Evolutionary conservation across 495 filamentous ascomycete genomes (phyloP).

Genomic region (Podospora anserina): DNA sequence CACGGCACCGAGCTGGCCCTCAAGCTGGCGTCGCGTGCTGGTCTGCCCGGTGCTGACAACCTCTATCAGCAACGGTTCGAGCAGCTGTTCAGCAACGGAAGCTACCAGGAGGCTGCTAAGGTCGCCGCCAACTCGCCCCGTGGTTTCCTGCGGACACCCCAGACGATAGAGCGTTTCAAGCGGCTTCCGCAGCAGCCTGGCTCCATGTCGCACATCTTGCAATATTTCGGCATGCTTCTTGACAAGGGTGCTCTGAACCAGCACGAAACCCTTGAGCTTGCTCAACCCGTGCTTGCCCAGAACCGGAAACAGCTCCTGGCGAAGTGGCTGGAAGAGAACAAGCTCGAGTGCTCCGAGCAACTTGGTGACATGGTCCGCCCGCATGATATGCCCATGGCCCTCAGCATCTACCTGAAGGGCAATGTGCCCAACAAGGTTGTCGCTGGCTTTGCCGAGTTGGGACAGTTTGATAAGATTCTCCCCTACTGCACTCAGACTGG

Average conservation of each 20-base stretch:
- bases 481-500: constrained; percentile 78
- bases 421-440: constrained; percentile 89
- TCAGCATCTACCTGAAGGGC: constrained; percentile 81
- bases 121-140: constrained; percentile 93
- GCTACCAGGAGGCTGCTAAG: constrained; percentile 86
- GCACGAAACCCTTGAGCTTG: constrained; percentile 90
- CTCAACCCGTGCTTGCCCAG: constrained; percentile 85
- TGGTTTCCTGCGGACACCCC: constrained; percentile 87
- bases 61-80: constrained; percentile 93
- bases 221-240: constrained; percentile 95
- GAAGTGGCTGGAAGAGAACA: constrained; percentile 95
- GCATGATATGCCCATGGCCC: constrained; percentile 81
- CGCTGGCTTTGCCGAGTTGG: constrained; percentile 89
- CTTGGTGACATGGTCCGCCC: constrained; percentile 88
- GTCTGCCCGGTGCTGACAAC: constrained; percentile 90
- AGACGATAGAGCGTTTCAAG: constrained; percentile 95
- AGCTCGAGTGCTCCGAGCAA: constrained; percentile 92
- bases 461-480: constrained; percentile 93
- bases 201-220: constrained; percentile 87
- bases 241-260: constrained; percentile 92
- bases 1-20: constrained; percentile 87
- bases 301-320: constrained; percentile 93
- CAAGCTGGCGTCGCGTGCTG: constrained; percentile 91
- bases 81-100: constrained; percentile 67
- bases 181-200: constrained; percentile 67